Evolutionary conservation across 495 filamentous ascomycete genomes (phyloP).

Genomic region (Trichoderma virens): DNA sequence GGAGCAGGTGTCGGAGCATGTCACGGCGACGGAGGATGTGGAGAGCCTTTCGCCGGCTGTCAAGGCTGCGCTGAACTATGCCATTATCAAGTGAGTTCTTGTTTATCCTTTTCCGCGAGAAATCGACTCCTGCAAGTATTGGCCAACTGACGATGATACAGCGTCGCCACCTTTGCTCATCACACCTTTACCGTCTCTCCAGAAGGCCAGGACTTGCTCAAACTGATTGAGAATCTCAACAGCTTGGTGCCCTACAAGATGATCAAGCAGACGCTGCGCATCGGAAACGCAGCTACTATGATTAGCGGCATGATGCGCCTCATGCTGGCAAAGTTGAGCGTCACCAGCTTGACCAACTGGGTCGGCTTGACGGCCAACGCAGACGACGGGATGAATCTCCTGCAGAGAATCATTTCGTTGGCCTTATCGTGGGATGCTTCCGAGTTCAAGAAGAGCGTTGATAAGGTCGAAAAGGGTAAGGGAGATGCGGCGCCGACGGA

Average conservation of each 20-base stretch:
- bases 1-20: slow-evolving; percentile 48
- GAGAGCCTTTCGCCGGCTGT: slow-evolving; percentile 49
- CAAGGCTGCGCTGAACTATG: slow-evolving; percentile 49
- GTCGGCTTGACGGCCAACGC: slow-evolving; percentile 50
- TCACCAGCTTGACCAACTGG: slow-evolving; percentile 58
- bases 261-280: slow-evolving; percentile 52
- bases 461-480: slow-evolving; percentile 44
- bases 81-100: slow-evolving; percentile 43
- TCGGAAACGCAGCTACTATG: slow-evolving; percentile 64
- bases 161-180: slow-evolving; percentile 56
- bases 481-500: slow-evolving; percentile 33
- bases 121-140: not conserved
- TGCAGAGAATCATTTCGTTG: slow-evolving; percentile 58
- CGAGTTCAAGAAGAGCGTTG: slow-evolving; percentile 47
- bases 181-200: slow-evolving; percentile 54
- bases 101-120: not conserved
- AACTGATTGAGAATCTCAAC: slow-evolving; percentile 49
- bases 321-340: slow-evolving; percentile 56
- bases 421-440: slow-evolving; percentile 53
- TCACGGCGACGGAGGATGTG: slow-evolving; percentile 43
- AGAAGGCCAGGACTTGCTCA: slow-evolving; percentile 54
- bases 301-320: slow-evolving; percentile 54
- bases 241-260: slow-evolving; percentile 52
- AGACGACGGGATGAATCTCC: slow-evolving; percentile 61
- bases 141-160: slow-evolving; percentile 17